Evolutionary conservation across 768 basidiomycete species (phyloP).

Genomic region (Russula emetica): DNA sequence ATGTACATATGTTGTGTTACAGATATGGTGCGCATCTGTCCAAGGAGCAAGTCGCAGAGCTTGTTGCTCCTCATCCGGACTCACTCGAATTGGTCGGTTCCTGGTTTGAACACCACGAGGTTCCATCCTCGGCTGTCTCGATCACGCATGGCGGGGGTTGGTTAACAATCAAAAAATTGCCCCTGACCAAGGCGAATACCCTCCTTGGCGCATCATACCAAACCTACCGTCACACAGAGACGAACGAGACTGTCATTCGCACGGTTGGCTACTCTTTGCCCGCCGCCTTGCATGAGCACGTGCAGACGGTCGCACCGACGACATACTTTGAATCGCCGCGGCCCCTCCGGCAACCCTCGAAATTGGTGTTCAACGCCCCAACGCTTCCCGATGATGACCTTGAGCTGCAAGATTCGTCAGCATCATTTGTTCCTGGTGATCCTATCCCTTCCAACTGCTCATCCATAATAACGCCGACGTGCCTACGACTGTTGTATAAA

Average conservation of each 20-base stretch:
- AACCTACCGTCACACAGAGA: slow-evolving; percentile 48
- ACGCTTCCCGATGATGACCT: slow-evolving; percentile 39
- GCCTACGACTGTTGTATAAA: slow-evolving; percentile 38
- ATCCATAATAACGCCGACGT: slow-evolving; percentile 35
- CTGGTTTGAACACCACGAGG: slow-evolving; percentile 53
- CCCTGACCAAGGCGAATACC: slow-evolving; percentile 54
- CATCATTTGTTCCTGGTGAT: slow-evolving; percentile 17
- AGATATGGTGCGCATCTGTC: slow-evolving; percentile 60
- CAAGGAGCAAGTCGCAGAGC: slow-evolving; percentile 52
- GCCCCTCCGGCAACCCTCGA: slow-evolving; percentile 51
- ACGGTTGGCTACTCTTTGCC: slow-evolving; percentile 59
- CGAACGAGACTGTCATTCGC: slow-evolving; percentile 50
- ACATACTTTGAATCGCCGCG: slow-evolving; percentile 58
- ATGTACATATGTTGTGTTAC: background rate
- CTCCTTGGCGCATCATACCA: slow-evolving; percentile 57
- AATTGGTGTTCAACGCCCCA: slow-evolving; percentile 44
- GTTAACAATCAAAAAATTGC: slow-evolving; percentile 47
- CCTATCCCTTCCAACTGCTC: slow-evolving; percentile 44
- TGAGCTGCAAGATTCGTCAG: background rate
- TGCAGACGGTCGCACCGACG: slow-evolving; percentile 54
- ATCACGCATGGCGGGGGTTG: slow-evolving; percentile 52
- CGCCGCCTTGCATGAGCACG: slow-evolving; percentile 46
- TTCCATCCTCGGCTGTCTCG: slow-evolving; percentile 37
- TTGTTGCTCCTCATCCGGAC: slow-evolving; percentile 51
- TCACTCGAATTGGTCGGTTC: slow-evolving; percentile 48